These are phyloP conservation scores for Sesbania bispinosa DNA, from an alignment of 306 rosid genomes.

Conservation along the genomic window DNA sequence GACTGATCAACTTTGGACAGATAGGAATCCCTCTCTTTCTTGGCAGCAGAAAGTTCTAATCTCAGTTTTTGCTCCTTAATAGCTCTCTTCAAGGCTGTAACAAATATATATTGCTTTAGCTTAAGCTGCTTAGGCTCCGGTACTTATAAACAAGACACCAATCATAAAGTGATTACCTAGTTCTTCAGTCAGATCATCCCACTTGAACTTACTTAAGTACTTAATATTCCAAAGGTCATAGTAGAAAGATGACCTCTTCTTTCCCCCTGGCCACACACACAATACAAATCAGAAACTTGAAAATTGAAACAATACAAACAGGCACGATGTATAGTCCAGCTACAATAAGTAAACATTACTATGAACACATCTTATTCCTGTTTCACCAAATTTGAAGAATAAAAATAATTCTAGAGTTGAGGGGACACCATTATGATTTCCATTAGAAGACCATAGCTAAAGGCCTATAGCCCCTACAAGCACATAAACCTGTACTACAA, in stretches of 20 bases:
- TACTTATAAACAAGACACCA: not conserved
- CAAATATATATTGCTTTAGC: not conserved
- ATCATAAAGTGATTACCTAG: slow-evolving; percentile 47
- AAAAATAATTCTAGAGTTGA: not conserved
- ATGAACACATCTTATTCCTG: not conserved
- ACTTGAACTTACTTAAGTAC: slow-evolving; percentile 90
- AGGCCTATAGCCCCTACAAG: not conserved
- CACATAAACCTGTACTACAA: too few relatives aligned
- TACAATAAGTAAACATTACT: not conserved
- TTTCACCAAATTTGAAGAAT: not conserved
- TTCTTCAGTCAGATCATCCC: slow-evolving; percentile 92
- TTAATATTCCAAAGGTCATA: slow-evolving; percentile 95
- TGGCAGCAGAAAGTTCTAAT: slow-evolving; percentile 79
- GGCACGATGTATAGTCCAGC: not conserved
- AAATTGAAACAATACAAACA: not conserved
- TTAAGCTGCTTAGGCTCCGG: slow-evolving; percentile 15
- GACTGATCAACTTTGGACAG: slow-evolving; percentile 65
- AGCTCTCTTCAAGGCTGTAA: slow-evolving; percentile 72
- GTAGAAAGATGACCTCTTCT: slow-evolving; percentile 74
- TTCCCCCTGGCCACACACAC: slow-evolving; percentile 63
- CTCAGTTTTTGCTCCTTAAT: slow-evolving; percentile 76
- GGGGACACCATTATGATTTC: not conserved
- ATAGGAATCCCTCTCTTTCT: slow-evolving; percentile 81
- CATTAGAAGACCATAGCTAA: not conserved
- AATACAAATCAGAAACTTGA: not conserved